phyloP scores from a whole-genome alignment of 2,329 filamentous ascomycete genomes.

The Aurifilum marmelostoma region DNA sequence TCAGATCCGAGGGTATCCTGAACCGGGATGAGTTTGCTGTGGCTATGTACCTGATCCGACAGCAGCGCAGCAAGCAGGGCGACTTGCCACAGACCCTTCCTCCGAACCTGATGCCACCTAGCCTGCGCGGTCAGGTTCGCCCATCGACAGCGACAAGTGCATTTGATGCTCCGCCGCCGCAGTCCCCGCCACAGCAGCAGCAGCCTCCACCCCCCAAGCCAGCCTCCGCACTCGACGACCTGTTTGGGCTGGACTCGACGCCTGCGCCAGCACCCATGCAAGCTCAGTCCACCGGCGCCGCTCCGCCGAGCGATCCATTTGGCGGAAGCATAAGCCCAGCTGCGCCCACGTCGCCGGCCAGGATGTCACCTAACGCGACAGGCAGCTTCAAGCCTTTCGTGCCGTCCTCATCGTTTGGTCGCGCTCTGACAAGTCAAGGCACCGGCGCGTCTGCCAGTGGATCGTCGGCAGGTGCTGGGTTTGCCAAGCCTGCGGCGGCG shows the following conservation, averaged over 20 bases:
- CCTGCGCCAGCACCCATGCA: constrained; percentile 57
- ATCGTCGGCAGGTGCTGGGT: constrained; percentile 30
- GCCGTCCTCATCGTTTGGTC: constrained; percentile 90
- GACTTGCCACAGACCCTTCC: constrained; percentile 78
- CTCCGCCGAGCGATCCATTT: constrained; percentile 64
- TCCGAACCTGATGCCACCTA: constrained; percentile 81
- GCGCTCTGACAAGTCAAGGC: constrained; percentile 74
- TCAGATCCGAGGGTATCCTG: constrained; percentile 85
- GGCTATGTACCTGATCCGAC: constrained; percentile 94
- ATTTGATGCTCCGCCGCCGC: constrained; percentile 52
- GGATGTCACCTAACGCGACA: constrained; percentile 49
- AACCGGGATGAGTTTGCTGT: constrained; percentile 92
- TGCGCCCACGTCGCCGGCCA: constrained; percentile 58
- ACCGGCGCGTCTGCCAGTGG: constrained; percentile 63
- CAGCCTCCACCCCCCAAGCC: constrained; percentile 43
- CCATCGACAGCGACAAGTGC: constrained; percentile 52
- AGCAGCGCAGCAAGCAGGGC: constrained; percentile 77
- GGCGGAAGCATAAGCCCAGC: constrained; percentile 51
- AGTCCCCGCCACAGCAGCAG: constrained; percentile 45
- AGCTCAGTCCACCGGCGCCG: constrained; percentile 74
- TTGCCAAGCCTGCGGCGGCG: constrained; percentile 37
- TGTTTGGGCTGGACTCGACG: constrained; percentile 86
- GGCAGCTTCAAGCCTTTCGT: constrained; percentile 83
- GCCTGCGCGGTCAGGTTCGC: constrained; percentile 68
- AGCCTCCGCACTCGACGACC: constrained; percentile 80